Evolutionary conservation across 306 rosid genomes (phyloP), one percentile per base, ranked within the genome.

Genomic region (Quercus variabilis): DNA sequence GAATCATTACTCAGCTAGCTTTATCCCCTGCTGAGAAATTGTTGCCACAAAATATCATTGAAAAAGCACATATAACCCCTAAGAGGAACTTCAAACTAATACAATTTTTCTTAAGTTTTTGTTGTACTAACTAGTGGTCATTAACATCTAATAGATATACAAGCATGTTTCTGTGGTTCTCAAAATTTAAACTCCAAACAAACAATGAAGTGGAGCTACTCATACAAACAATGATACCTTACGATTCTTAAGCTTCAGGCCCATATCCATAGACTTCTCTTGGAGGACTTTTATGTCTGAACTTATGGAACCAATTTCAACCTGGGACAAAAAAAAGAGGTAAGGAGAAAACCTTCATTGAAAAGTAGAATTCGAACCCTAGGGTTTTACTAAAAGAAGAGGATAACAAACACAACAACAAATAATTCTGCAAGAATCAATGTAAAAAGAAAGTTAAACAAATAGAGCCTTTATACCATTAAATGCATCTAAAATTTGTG

Each of bases 231-330:
- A 65, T 41, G 79, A 64, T 91, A 94, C 99, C 99, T 95, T 95
- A 83, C 99, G 99, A 88, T 95, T 95, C 93, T 95, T 95, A 75
- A 95, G 92, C 90, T 92, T 87, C 79, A 93, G 80, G 69, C 98
- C 97, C 98, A 95, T 95, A 83, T 92, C 99, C 97, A 92, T 90
- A 77, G 99, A 95, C 87, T 92, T 95, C 92, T 92, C 99, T 76
- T 95, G 99, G 74, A 95, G 97, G 79, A 95, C 85, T 80, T 93
- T 95, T 81, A 95, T 95, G 85, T 95, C 99, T 58, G 99, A 90
- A 87, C 99, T 95, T 71, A 95, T 95, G 55, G 99, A 95, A 86
- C 98, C 99, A 87, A 95, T 95, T 84, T 95, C 98, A 46, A 84
- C 73, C 99, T 94, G 95, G 81, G 35, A 23, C 78, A 35, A 60